Evolutionary conservation across 2,329 filamentous ascomycete species (phyloP), one percentile per base, ranked within the genome.

Genomic region (Passalora sequoiae): DNA sequence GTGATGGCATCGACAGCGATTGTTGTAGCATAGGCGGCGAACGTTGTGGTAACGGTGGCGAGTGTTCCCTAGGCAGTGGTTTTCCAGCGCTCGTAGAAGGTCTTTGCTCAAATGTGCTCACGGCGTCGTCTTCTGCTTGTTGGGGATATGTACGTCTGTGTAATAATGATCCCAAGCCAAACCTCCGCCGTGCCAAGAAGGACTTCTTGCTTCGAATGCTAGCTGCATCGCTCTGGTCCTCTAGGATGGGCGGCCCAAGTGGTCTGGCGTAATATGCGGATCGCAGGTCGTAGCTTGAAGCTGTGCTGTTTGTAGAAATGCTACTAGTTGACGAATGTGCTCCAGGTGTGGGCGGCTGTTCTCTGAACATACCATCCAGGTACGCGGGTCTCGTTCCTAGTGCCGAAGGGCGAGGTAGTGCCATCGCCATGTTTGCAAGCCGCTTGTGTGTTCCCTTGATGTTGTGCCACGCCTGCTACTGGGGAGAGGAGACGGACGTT

Each of bases 301-400:
- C 44, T 2, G 50, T 57, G 38, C 47, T 54, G 39, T 27, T 52
- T 40, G 38, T 46, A 6, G 57, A 59, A 12, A 58, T 51, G 46
- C 54, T 60, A 47, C 57, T 59, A 31, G 47, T 56, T 17, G 59
- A 53, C 3, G 59, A 60, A 47, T 59, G 58, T 24, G 44, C 16
- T 27, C 53, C 50, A 4, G 55, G 45, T 25, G 43, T 53, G 24
- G 46, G 43, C 24, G 49, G 47, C 20, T 48, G 44, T 22, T 56
- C 48, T 54, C 53, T 50, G 49, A 57, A 62, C 10, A 62, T 49
- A 33, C 53, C 56, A 45, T 62, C 58, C 38, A 61, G 47, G 38
- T 60, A 61, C 36, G 59, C 58, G 9, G 59, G 60, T 31, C 59
- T 44, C 30, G 44, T 47, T 24, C 52, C 50, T 28, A 47, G 38